A percentile compares a stretch with the other conserved stretches of the same genome.
Conservation (phyloP, 202 grass and related monocot genomes). For the Schoenoplectus triqueter region DNA sequence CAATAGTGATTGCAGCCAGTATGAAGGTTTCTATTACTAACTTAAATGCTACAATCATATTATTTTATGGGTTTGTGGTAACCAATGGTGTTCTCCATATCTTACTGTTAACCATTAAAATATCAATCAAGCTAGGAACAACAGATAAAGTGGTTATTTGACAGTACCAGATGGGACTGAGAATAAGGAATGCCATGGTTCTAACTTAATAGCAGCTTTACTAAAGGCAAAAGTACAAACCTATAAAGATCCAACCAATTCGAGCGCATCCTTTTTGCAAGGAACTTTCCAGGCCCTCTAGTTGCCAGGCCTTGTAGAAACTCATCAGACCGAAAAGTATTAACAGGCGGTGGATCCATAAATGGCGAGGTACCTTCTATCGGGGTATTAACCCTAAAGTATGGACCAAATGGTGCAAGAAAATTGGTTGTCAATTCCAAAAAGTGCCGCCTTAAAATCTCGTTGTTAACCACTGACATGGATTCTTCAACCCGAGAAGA, state of each 20-base stretch:
- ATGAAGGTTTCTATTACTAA: neutral
- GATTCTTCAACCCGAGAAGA: constrained; percentile 86
- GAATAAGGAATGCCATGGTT: constrained; percentile 1
- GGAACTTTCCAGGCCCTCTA: constrained; percentile 98
- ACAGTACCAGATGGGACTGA: neutral
- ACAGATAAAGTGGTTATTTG: neutral
- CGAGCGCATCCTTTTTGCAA: constrained; percentile 94
- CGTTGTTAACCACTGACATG: constrained; percentile 96
- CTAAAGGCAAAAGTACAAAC: constrained; percentile 44
- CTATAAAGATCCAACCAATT: constrained; percentile 96
- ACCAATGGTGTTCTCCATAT: neutral
- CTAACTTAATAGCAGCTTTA: constrained; percentile 8
- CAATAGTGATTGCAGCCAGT: neutral
- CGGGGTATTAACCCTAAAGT: constrained; percentile 82
- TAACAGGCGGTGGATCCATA: constrained; percentile 69
- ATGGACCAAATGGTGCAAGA: constrained; percentile 88
- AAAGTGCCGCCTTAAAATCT: constrained; percentile 93
- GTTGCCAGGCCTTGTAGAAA: constrained; percentile 77
- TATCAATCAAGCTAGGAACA: neutral
- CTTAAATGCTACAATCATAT: neutral
- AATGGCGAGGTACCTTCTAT: constrained; percentile 81
- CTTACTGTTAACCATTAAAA: neutral
- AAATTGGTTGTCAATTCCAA: constrained; percentile 95
- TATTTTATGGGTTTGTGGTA: neutral
- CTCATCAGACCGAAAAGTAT: constrained; percentile 75